These are phyloP conservation scores for Discostella stelligeroides DNA, from an alignment of 108 stramenopile species.

Conservation along the genomic window DNA sequence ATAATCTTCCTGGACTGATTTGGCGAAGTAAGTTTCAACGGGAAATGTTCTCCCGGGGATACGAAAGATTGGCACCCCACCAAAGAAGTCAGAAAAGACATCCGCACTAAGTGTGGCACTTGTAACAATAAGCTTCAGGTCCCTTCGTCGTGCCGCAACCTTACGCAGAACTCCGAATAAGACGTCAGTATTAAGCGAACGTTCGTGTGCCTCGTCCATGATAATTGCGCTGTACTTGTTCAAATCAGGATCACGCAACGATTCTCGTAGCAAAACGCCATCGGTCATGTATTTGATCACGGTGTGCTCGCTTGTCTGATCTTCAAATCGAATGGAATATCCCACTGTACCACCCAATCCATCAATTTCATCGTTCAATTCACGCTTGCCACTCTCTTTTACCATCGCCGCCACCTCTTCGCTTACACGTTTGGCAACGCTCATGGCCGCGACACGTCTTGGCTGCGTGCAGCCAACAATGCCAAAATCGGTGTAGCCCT, in stretches of 20 bases:
- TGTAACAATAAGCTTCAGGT: slow-evolving; percentile 98
- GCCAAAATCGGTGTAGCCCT: slow-evolving; percentile 91
- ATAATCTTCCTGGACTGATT: slow-evolving; percentile 95
- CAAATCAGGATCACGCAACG: slow-evolving; percentile 92
- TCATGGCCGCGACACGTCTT: slow-evolving; percentile 97
- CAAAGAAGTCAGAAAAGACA: slow-evolving; percentile 95
- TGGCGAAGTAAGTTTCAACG: slow-evolving; percentile 93
- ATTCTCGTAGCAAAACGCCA: slow-evolving; percentile 96
- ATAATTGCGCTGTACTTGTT: slow-evolving; percentile 92
- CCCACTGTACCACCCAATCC: slow-evolving; percentile 94
- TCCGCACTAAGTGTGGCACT: slow-evolving; percentile 96
- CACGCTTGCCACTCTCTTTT: slow-evolving; percentile 52
- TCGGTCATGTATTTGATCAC: slow-evolving; percentile 95
- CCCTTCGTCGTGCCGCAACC: slow-evolving; percentile 90
- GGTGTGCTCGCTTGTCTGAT: slow-evolving; percentile 87
- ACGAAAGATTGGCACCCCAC: slow-evolving; percentile 95
- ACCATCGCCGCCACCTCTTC: slow-evolving; percentile 90
- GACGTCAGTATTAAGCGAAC: slow-evolving; percentile 96
- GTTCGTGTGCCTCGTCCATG: slow-evolving; percentile 99
- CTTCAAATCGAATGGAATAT: slow-evolving; percentile 99
- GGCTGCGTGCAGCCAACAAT: slow-evolving; percentile 92
- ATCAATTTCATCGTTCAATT: slow-evolving; percentile 65
- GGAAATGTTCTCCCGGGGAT: slow-evolving; percentile 92
- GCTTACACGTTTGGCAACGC: slow-evolving; percentile 97
- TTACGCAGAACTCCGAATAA: slow-evolving; percentile 96